These are phyloP conservation scores for Xanthoconium purpureum DNA, from an alignment of 768 basidiomycete species.

Conservation along the genomic window DNA sequence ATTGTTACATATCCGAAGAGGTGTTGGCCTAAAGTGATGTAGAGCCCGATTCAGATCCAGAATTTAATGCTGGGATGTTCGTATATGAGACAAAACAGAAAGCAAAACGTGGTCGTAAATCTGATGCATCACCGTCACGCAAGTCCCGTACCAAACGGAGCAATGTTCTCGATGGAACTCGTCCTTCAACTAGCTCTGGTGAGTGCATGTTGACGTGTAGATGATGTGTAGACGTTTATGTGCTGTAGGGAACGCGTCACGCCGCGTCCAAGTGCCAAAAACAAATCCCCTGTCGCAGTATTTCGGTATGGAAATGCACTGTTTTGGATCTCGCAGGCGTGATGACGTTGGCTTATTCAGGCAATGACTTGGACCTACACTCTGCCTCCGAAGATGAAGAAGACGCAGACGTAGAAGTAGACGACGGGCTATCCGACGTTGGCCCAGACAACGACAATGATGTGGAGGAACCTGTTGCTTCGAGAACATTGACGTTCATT, in stretches of 20 bases:
- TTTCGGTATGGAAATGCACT: conserved; percentile 39
- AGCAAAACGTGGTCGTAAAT: conserved; percentile 16
- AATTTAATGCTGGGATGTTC: conserved; percentile 31
- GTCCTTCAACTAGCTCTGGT: conserved; percentile 12
- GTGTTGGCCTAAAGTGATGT: neutral
- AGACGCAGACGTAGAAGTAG: conserved; percentile 7
- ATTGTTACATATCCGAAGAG: neutral
- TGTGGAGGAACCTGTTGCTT: conserved; percentile 16
- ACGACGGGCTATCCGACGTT: conserved; percentile 17
- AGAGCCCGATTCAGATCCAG: conserved; percentile 35
- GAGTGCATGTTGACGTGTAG: neutral
- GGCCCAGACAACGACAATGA: conserved; percentile 27
- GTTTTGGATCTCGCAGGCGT: neutral
- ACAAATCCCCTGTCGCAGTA: conserved; percentile 47
- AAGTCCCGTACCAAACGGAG: conserved; percentile 17
- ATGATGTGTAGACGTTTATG: neutral
- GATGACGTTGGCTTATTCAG: conserved; percentile 20
- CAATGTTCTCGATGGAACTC: conserved; percentile 1
- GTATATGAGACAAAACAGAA: conserved; percentile 29
- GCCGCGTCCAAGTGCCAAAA: conserved; percentile 2
- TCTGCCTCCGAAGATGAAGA: conserved; percentile 48
- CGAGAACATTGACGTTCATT: conserved; percentile 22
- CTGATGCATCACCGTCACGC: conserved; percentile 12
- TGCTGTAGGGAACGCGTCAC: neutral
- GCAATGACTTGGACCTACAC: conserved; percentile 44